Base-by-base conservation (phyloP, 495 filamentous ascomycete species). In the Neurospora sp. region DNA sequence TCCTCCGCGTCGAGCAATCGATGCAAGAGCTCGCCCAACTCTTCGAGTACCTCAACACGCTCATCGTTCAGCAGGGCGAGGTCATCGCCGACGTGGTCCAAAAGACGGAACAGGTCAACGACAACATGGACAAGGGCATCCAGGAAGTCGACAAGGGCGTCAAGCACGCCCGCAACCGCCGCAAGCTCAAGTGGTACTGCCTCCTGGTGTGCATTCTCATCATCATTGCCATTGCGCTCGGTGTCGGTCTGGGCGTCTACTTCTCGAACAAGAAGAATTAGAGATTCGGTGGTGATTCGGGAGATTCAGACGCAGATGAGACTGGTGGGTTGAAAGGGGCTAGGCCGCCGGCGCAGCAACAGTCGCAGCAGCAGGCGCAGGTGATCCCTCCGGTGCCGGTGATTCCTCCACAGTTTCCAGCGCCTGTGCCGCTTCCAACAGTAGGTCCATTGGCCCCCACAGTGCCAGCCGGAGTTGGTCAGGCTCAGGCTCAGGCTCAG, bases 121-220 rank as follows among this genome's bases (percentile, higher is more conserved):
- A 85, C 68, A 85, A 92, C 74, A 84, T 91, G 27, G 82, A 87
- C 73, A 82, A 87, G 59, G 91, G 84, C 74, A 91, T 90, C 80
- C 75, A 76, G 40, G 85, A 93, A 39, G 84, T 93, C 27, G 84
- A 85, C 75, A 86, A 87, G 79, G 91, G 87, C 73, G 88, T 90
- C 74, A 78, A 84, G 74, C 82, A 83, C 74, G 90, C 89, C 48
- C 81, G 85, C 74, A 82, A 85, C 72, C 83, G 86, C 70, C 84
- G 88, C 72, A 89, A 84, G 80, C 85, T 91, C 81, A 93, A 93
- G 85, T 93, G 91, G 91, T 91, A 86, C 85, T 89, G 87, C 76
- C 81, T 92, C 38, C 75, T 86, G 72, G 81, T 92, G 77, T 79
- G 82, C n/a, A 80, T 92, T 22, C 78, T 88, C 74, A 87, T 90